A percentile compares a stretch with the other conserved stretches of the same genome.
Evolutionary conservation across 2,329 filamentous ascomycete genomes (phyloP).

Genomic region (Clarireedia sp.): DNA sequence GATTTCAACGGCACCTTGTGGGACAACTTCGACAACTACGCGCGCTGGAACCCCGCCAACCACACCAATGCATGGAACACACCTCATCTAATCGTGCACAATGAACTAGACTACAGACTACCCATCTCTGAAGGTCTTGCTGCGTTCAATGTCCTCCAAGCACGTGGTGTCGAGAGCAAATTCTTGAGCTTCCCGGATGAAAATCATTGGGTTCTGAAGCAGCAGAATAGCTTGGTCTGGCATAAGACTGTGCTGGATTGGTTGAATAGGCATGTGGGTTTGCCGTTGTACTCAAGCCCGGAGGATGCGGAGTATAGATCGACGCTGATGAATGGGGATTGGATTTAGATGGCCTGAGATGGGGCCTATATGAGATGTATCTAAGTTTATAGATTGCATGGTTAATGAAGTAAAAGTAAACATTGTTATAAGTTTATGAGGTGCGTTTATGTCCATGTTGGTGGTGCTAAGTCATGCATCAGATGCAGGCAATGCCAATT

Average conservation of each 20-base stretch:
- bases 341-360: background rate
- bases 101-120: constrained; percentile 76
- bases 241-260: constrained; percentile 76
- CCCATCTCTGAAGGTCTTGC: constrained; percentile 68
- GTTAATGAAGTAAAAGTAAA: too few species aligned
- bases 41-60: constrained; percentile 57
- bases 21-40: constrained; percentile 53
- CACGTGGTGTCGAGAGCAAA: constrained; percentile 48
- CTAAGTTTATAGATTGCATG: too few species aligned
- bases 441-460: too few species aligned
- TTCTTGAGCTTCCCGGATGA: constrained; percentile 60
- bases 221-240: constrained; percentile 82
- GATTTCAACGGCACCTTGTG: constrained; percentile 55
- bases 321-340: constrained; percentile 1
- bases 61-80: constrained; percentile 66
- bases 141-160: constrained; percentile 49
- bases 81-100: constrained; percentile 80
- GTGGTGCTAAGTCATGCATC: too few species aligned
- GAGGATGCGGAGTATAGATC: constrained; percentile 5
- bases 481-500: too few species aligned
- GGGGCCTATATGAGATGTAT: too few species aligned
- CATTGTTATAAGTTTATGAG: too few species aligned
- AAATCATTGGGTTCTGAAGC: constrained; percentile 72
- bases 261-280: constrained; percentile 39
- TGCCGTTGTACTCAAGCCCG: constrained; percentile 3